These are phyloP conservation scores for Poronia punctata DNA, from an alignment of 495 filamentous ascomycete species.

Conservation along the genomic window DNA sequence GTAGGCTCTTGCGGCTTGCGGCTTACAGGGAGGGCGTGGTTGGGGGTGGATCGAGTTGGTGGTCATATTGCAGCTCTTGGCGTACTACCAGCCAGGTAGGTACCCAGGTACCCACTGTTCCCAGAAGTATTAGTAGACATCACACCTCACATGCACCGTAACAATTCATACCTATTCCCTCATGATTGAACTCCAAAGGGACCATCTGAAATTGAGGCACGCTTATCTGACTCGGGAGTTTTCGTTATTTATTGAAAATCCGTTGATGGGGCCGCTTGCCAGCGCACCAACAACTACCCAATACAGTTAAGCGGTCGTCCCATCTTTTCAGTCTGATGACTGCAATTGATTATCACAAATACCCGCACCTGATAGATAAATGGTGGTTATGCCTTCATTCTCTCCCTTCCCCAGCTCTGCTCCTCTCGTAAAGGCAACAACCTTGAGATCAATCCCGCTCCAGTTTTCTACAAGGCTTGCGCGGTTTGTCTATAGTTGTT, in stretches of 20 bases:
- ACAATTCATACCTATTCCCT: constrained; percentile 8
- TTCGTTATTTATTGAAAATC: constrained; percentile 19
- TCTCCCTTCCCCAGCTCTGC: too few species aligned
- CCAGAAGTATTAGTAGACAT: not conserved
- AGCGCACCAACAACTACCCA: constrained; percentile 16
- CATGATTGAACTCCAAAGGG: constrained; percentile 14
- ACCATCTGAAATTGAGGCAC: constrained; percentile 20
- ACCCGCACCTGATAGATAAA: too few species aligned
- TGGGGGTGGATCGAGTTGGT: constrained; percentile 17
- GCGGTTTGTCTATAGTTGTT: too few species aligned
- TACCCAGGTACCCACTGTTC: not conserved
- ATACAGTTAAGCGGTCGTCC: constrained; percentile 15
- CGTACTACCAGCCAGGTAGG: constrained; percentile 11
- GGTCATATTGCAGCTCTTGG: constrained; percentile 26
- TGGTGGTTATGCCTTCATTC: too few species aligned
- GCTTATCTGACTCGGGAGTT: constrained; percentile 29
- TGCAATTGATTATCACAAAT: not conserved
- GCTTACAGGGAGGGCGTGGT: constrained; percentile 16
- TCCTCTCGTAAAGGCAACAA: too few species aligned
- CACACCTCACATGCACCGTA: constrained; percentile 8
- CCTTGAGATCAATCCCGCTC: too few species aligned
- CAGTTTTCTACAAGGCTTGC: too few species aligned
- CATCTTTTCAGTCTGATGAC: constrained; percentile 2
- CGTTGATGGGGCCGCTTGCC: constrained; percentile 8
- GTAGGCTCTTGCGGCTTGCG: too few species aligned